Base-by-base conservation (phyloP, 1,284 basidiomycete genomes). In the Vanrija pseudolonga region DNA sequence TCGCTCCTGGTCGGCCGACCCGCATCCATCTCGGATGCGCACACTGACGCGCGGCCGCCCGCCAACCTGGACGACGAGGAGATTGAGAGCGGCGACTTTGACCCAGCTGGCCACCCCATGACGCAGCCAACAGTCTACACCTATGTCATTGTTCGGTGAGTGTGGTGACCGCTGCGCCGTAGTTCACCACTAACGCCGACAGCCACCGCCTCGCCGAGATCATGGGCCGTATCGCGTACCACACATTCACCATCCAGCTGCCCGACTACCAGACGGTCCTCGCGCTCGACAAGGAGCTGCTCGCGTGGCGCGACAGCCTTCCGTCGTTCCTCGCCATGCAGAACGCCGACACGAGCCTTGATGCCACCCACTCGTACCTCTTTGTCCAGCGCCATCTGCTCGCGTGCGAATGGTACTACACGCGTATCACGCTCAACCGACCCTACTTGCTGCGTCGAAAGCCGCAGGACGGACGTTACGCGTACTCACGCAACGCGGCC, bases 61-160 rank as follows among this genome's bases (percentile, higher is more conserved):
- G 74, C 76, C 3, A 78, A 78, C 58, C 63, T 77, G 19, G 72
- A 76, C 55, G 77, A 78, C 58, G 73, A 76, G n/a, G 77, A 77
- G 57, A 64, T 78, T 15, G 72, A 77, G 38, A 59, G 60, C 17
- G 69, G 68, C 3, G 70, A 75, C 52, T 77, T 77, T 46, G 73
- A 76, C 53, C 70, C 70, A 6, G 71, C 69, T 7, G 77, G 77
- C 12, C 71, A 76, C 51, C 73, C 77, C 1, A 52, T 78, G 50
- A 73, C 70, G 39, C 62, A 63, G 40, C 77, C 77, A 3, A 78
- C 77, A 0, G 62, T 73, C 15, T 77, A 77, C 61, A 77, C 76
- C 12, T 76, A 77, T 54, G 71, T 74, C 19, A 74, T 76, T 47
- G 59, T 77, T 17, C 58, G 74, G 71, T 71, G 42, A 58, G 71